phyloP scores from a whole-genome alignment of 108 stramenopile species.

The Seminavis robusta region DNA sequence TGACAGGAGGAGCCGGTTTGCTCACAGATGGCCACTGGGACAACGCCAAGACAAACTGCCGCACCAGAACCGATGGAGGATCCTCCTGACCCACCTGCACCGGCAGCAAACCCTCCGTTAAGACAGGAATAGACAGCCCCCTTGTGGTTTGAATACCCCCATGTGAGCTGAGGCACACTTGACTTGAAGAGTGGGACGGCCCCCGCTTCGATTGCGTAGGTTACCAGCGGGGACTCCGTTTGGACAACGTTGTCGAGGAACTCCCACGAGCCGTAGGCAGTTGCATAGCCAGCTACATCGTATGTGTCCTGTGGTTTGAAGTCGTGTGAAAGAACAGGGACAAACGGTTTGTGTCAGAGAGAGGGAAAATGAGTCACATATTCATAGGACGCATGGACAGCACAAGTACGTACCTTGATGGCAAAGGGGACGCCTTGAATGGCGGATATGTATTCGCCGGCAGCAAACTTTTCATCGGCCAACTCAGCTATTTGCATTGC shows the following conservation, averaged over 20 bases:
- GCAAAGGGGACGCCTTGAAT: conserved; percentile 4
- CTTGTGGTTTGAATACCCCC: not conserved
- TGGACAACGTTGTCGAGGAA: not conserved
- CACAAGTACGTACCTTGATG: too few species aligned
- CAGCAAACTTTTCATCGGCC: not conserved
- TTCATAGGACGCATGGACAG: too few species aligned
- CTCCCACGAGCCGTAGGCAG: not conserved
- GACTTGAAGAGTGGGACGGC: conserved; percentile 2
- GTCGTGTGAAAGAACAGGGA: too few species aligned
- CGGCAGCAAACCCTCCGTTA: too few species aligned
- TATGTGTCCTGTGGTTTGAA: too few species aligned
- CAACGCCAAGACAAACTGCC: too few species aligned
- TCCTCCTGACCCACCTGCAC: too few species aligned
- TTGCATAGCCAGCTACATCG: not conserved
- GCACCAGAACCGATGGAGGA: too few species aligned
- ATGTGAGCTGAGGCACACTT: not conserved
- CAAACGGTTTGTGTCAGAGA: too few species aligned
- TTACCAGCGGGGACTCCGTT: conserved; percentile 1
- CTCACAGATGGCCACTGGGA: too few species aligned
- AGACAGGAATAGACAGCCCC: conserved; percentile 2
- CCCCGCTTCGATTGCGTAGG: not conserved
- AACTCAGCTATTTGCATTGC: not conserved
- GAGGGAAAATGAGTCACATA: too few species aligned
- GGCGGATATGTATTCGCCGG: not conserved
- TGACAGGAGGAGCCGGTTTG: too few species aligned